Percentiles rank a stretch among this genome's conserved stretches.
Evolutionary conservation across 371 early-diverging fungal genomes (phyloP).

Genomic region (Blastocladiella emersonii): DNA sequence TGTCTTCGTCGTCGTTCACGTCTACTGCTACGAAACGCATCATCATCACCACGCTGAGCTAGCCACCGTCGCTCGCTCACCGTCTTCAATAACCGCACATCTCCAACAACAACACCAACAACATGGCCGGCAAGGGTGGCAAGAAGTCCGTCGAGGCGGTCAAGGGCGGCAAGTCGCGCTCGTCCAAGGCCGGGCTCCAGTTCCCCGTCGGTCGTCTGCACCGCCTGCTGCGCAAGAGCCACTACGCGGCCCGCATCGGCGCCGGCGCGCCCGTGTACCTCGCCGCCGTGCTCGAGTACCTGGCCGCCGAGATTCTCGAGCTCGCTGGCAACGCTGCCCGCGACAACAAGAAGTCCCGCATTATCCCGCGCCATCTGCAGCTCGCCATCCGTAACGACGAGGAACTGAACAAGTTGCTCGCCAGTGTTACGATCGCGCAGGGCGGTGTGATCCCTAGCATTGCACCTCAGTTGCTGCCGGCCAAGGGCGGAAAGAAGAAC

Average conservation of each 20-base stretch:
- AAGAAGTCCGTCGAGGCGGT: constrained; percentile 4
- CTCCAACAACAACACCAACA: too few relatives aligned
- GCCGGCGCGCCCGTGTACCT: constrained; percentile 92
- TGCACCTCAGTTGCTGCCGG: background rate
- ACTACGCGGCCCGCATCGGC: constrained; percentile 90
- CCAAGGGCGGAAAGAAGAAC: constrained; percentile 11
- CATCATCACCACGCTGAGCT: too few relatives aligned
- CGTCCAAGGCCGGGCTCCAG: constrained; percentile 75
- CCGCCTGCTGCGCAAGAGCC: constrained; percentile 85
- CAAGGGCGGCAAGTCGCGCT: constrained; percentile 22
- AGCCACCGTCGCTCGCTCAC: too few relatives aligned
- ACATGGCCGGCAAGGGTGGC: constrained; percentile 1
- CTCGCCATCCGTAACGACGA: constrained; percentile 92
- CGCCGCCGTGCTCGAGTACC: constrained; percentile 91
- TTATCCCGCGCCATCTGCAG: constrained; percentile 80
- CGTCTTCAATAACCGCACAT: too few relatives aligned
- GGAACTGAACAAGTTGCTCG: constrained; percentile 89
- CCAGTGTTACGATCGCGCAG: constrained; percentile 74
- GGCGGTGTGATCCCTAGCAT: constrained; percentile 9
- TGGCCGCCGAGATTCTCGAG: constrained; percentile 29
- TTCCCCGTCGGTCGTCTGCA: constrained; percentile 96
- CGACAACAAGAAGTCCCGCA: constrained; percentile 91
- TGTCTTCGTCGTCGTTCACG: too few relatives aligned
- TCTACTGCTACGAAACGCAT: too few relatives aligned
- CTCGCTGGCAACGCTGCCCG: constrained; percentile 25